A percentile compares a stretch with the other conserved stretches of the same genome.
Conservation (phyloP, 2,329 filamentous ascomycete species). For the Stagonosporopsis rhizophila region DNA sequence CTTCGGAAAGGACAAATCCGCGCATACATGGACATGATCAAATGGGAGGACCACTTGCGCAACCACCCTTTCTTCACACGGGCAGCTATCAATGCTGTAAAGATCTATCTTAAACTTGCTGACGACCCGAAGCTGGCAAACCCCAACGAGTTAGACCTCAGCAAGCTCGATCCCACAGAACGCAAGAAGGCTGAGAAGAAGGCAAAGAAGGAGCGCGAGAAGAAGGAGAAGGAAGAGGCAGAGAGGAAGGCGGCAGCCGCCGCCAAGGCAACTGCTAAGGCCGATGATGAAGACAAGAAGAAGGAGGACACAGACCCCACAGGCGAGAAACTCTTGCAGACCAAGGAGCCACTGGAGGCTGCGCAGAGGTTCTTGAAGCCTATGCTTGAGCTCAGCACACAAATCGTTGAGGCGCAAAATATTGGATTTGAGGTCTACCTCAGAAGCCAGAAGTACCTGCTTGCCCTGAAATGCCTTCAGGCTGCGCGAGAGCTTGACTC, state of each 20-base stretch:
- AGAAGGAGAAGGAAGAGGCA: constrained; percentile 78
- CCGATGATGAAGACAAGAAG: constrained; percentile 70
- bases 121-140: constrained; percentile 75
- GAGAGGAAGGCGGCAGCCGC: constrained; percentile 81
- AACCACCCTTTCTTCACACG: constrained; percentile 93
- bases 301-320: constrained; percentile 91
- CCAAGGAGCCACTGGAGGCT: constrained; percentile 81
- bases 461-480: constrained; percentile 85
- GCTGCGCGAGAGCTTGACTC: constrained; percentile 74
- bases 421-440: constrained; percentile 91
- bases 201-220: constrained; percentile 75
- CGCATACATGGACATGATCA: constrained; percentile 93
- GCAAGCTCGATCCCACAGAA: constrained; percentile 64
- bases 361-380: constrained; percentile 86
- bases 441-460: constrained; percentile 81
- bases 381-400: constrained; percentile 81
- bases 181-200: constrained; percentile 90
- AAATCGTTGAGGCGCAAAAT: constrained; percentile 81
- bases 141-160: constrained; percentile 64
- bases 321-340: constrained; percentile 80
- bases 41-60: constrained; percentile 90
- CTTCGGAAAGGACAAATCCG: constrained; percentile 95
- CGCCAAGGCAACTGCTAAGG: constrained; percentile 63
- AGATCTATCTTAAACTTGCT: constrained; percentile 78
- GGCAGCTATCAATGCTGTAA: constrained; percentile 80